Evolutionary conservation across 805 yeast genomes (phyloP).

Genomic region (Wickerhamiella lipophila): DNA sequence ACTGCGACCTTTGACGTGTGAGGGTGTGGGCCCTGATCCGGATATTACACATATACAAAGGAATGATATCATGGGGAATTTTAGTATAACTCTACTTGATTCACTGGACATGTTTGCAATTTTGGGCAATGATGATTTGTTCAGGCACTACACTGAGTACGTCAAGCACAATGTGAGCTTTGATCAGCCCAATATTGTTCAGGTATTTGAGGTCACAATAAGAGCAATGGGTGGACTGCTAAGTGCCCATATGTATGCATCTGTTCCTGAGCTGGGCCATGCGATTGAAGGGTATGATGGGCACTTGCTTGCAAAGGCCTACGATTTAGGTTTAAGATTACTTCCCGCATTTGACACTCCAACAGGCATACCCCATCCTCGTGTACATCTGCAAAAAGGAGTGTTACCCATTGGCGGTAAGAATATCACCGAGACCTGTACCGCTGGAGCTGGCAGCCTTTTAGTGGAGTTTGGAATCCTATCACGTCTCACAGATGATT

Average conservation of each 20-base stretch:
- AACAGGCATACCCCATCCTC: slow-evolving; percentile 59
- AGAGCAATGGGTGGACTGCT: slow-evolving; percentile 71
- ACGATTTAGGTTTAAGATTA: slow-evolving; percentile 60
- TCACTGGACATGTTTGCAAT: slow-evolving; percentile 67
- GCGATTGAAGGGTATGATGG: slow-evolving; percentile 47
- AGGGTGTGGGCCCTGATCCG: slow-evolving; percentile 52
- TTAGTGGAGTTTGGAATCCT: slow-evolving; percentile 67
- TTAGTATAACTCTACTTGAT: slow-evolving; percentile 66
- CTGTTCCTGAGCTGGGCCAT: slow-evolving; percentile 36
- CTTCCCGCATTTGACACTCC: slow-evolving; percentile 55
- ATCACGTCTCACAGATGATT: slow-evolving; percentile 63
- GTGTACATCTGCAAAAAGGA: slow-evolving; percentile 56
- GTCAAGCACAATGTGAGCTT: slow-evolving; percentile 36
- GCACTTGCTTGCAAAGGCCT: slow-evolving; percentile 54
- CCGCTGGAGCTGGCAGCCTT: slow-evolving; percentile 80
- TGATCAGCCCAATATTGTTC: slow-evolving; percentile 56
- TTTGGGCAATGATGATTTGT: slow-evolving; percentile 47
- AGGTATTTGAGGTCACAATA: slow-evolving; percentile 78
- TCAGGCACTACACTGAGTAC: slow-evolving; percentile 36
- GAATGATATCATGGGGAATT: slow-evolving; percentile 80
- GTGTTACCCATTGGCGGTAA: slow-evolving; percentile 23
- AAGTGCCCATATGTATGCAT: slow-evolving; percentile 63
- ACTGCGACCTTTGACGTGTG: slow-evolving; percentile 60
- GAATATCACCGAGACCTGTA: slow-evolving; percentile 50
- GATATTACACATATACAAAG: slow-evolving; percentile 42